Evolutionary conservation across 2,329 filamentous ascomycete genomes (phyloP), one percentile per base, ranked within the genome.

Genomic region (Cytospora leucostoma): DNA sequence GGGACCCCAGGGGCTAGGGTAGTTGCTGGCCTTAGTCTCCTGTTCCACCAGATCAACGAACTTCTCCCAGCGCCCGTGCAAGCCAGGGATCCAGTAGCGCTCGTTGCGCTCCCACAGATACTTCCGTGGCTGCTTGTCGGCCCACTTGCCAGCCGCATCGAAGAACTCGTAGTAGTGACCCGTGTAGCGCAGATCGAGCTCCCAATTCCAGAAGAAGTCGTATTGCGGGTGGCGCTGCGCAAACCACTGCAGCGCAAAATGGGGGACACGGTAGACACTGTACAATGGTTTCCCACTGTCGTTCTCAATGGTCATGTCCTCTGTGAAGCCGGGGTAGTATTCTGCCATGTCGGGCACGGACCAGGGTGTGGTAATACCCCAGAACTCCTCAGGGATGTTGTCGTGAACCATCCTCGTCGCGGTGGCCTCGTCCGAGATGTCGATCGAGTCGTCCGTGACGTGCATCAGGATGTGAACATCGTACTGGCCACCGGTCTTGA

Each of bases 121-220:
- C 70, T 88, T 88, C 64, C 89, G 85, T 6, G 89, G 89, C 74
- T 92, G 89, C 65, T 81, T 82, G 73, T 82, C 83, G 34, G 84
- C 84, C 77, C 90, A 92, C 1, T 80, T 75, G 33, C 78, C 76
- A 10, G 92, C 75, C 65, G 87, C 87, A 68, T 88, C 83, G 49
- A 92, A 84, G 67, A 94, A 85, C 69, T 93, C 88, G 74, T 93
- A 93, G 76, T 93, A 88, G 67, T 94, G 90, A 10, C 91, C 91
- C 0, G 87, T 92, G 71, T 90, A 89, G 57, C 92, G 84, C 38
- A 88, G 87, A 71, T 95, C 91, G 76, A 92, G 90, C 73, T 95
- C 92, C 91, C 90, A 93, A 74, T 94, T 93, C 90, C 91, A 95
- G 69, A 92, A 82, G 70, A 85, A 92, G 68, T 93, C 89, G 68